phyloP scores from a whole-genome alignment of 495 filamentous ascomycete genomes.

The Neurospora sp. region DNA sequence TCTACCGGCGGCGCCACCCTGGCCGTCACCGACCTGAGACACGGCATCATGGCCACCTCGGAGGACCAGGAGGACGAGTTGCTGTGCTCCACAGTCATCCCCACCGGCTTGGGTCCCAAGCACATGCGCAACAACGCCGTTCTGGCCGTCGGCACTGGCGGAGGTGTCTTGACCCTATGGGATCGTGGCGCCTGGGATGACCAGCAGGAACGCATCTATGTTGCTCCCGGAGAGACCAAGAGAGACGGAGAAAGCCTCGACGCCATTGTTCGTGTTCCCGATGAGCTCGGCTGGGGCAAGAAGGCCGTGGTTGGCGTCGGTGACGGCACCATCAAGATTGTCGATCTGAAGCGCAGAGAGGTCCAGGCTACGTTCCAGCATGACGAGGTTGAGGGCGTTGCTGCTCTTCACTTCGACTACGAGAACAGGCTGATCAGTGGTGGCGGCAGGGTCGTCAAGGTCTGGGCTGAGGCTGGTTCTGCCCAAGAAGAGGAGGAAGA shows the following conservation, averaged over 20 bases:
- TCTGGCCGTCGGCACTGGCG: slow-evolving; percentile 66
- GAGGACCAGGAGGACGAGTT: slow-evolving; percentile 94
- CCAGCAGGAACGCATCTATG: slow-evolving; percentile 76
- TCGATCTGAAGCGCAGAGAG: slow-evolving; percentile 34
- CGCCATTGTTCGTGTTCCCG: slow-evolving; percentile 54
- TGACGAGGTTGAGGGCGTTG: slow-evolving; percentile 75
- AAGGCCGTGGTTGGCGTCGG: slow-evolving; percentile 66
- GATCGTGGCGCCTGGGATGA: slow-evolving; percentile 91
- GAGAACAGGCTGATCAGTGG: slow-evolving; percentile 78
- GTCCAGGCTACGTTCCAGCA: slow-evolving; percentile 47
- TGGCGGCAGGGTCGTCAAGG: slow-evolving; percentile 71
- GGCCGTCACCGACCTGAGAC: slow-evolving; percentile 76
- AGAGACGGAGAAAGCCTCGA: slow-evolving; percentile 60
- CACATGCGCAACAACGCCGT: slow-evolving; percentile 60
- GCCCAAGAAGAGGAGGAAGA: slow-evolving; percentile 33
- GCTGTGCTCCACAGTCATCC: slow-evolving; percentile 65
- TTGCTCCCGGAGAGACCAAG: slow-evolving; percentile 51
- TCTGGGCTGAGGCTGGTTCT: slow-evolving; percentile 51
- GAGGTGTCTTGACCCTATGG: slow-evolving; percentile 82
- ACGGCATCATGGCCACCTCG: slow-evolving; percentile 71
- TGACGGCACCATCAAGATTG: slow-evolving; percentile 49
- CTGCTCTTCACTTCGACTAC: slow-evolving; percentile 70
- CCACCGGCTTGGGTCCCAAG: slow-evolving; percentile 48
- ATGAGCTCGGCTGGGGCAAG: slow-evolving; percentile 54
- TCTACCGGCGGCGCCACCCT: slow-evolving; percentile 85